Evolutionary conservation across 1,139 yeast genomes (phyloP), one percentile per base, ranked within the genome.

Genomic region (Sporopachydermia cereana): DNA sequence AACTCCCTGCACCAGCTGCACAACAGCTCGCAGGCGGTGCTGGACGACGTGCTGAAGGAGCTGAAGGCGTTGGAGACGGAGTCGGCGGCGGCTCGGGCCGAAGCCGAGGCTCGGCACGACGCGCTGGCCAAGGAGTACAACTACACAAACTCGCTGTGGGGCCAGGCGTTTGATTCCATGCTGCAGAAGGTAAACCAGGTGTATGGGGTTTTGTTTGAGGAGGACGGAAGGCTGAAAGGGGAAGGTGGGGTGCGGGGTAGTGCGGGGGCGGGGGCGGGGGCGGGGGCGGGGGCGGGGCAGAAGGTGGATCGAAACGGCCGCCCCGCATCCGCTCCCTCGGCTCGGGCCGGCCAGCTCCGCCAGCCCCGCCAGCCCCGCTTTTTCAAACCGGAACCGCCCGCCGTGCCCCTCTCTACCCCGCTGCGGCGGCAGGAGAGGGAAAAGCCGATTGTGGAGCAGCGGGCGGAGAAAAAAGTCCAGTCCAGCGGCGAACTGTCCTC

Each of bases 91-190:
- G 17, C 22, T 16, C 18, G 22, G 22, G n/a, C 39, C 9, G 39
- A 34, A 16, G 9, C 17, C 7, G 5, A 12, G 18, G 39, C 9
- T 5, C 9, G 17, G n/a, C 9, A 7, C 9, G 12, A 34, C 12
- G 5, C 39, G 5, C 22, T 34, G 39, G 39, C 39, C 22, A 34
- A 34, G 39, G 39, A 34, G 22, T 5, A 7, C 12, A 34, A 34
- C n/a, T 34, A 34, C 17, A 34, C 22, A 9, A 34, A 34, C n/a
- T 34, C 39, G 22, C 39, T 34, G 18, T 20, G 39, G 39, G 39
- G 39, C 18, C 18, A 34, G 39, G 39, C 22, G 39, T 16, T 34
- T 34, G 39, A 20, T 34, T 16, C 39, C 9, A 34, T 34, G 39
- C 18, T 34, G 9, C 18, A 34, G 22, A 34, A 34, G 39, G 39